These are phyloP conservation scores for Neonectria hederae DNA, from an alignment of 2,329 filamentous ascomycete species.

Conservation along the genomic window DNA sequence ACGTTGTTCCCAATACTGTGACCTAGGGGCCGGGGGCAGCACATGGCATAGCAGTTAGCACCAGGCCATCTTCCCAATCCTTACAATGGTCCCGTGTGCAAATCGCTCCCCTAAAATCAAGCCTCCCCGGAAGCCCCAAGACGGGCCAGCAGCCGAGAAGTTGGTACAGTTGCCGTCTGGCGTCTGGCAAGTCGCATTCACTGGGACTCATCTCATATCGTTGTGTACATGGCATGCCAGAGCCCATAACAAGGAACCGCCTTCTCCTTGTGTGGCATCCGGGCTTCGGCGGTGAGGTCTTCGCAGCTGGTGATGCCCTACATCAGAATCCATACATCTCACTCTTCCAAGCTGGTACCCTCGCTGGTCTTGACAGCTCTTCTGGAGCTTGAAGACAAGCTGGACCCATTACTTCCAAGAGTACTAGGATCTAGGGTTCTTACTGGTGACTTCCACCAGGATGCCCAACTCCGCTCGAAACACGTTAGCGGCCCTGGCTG, in stretches of 20 bases:
- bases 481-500: constrained; percentile 54
- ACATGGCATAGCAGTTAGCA: constrained; percentile 38
- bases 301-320: too few relatives aligned
- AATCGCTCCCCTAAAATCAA: constrained; percentile 32
- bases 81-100: constrained; percentile 34
- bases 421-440: constrained; percentile 40
- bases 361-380: constrained; percentile 32
- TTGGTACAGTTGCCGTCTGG: constrained; percentile 26
- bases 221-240: not conserved
- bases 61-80: constrained; percentile 34
- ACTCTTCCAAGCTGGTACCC: constrained; percentile 24
- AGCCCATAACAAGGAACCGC: not conserved
- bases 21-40: constrained; percentile 35
- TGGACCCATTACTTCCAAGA: constrained; percentile 30
- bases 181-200: constrained; percentile 18
- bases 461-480: constrained; percentile 52
- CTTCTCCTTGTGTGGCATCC: not conserved
- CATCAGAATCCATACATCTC: not conserved
- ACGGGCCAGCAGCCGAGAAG: constrained; percentile 34
- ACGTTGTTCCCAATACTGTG: constrained; percentile 26
- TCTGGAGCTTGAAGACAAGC: constrained; percentile 34
- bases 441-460: constrained; percentile 42
- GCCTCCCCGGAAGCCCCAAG: constrained; percentile 26
- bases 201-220: constrained; percentile 6
- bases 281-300: not conserved